These are phyloP conservation scores for Sugiyamaella americana DNA, from an alignment of 805 yeast species.

Conservation along the genomic window DNA sequence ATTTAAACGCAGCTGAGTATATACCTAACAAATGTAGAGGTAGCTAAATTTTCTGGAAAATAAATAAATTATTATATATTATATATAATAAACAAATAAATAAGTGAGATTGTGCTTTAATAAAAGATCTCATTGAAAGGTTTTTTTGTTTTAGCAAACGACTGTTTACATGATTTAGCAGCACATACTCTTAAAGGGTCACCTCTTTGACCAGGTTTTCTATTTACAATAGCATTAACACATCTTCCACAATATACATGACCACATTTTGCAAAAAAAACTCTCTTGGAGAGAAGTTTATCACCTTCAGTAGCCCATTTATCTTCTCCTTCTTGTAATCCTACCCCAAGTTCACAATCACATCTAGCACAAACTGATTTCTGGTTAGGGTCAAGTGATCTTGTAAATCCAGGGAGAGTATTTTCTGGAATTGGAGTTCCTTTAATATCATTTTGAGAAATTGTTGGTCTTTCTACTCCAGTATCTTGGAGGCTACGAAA, in stretches of 20 bases:
- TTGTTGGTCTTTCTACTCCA: background rate
- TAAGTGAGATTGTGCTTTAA: constrained; percentile 2
- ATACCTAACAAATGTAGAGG: too few relatives aligned
- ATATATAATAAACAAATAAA: background rate
- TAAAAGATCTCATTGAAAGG: constrained; percentile 18
- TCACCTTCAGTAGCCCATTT: constrained; percentile 46
- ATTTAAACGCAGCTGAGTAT: too few relatives aligned
- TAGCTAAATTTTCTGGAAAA: too few relatives aligned
- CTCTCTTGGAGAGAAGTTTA: constrained; percentile 53
- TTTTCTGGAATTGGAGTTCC: constrained; percentile 8
- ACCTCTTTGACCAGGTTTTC: constrained; percentile 20
- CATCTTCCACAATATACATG: constrained; percentile 86
- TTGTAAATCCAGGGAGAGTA: constrained; percentile 8
- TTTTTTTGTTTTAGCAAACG: constrained; percentile 9
- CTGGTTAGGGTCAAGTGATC: constrained; percentile 9
- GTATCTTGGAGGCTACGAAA: constrained; percentile 4
- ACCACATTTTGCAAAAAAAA: constrained; percentile 68
- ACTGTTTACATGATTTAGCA: constrained; percentile 13
- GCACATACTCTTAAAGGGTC: constrained; percentile 11
- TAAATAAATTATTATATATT: too few relatives aligned
- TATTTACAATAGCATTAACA: constrained; percentile 48
- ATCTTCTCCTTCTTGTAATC: constrained; percentile 31
- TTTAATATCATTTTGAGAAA: constrained; percentile 3
- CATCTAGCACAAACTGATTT: constrained; percentile 57
- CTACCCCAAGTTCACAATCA: constrained; percentile 66